These are phyloP conservation scores for Alternaria infectoria DNA, from an alignment of 2,329 filamentous ascomycete species.

Conservation along the genomic window DNA sequence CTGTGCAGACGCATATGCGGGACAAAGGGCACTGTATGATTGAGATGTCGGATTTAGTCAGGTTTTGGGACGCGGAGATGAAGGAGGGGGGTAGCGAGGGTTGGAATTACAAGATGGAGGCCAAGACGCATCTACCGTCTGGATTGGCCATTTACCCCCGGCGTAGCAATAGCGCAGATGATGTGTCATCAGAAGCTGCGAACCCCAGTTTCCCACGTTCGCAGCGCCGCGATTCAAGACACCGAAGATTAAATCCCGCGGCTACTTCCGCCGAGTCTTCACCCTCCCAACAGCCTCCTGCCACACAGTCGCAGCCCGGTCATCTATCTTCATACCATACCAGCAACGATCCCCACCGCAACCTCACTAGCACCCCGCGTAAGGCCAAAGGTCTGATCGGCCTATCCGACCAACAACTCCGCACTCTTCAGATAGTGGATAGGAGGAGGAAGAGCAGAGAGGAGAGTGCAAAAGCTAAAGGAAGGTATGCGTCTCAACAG, in stretches of 20 bases:
- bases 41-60: background rate
- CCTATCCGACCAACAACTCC: background rate
- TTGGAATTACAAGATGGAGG: background rate
- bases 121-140: background rate
- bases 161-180: background rate
- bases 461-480: background rate
- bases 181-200: background rate
- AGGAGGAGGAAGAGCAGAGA: slow-evolving; percentile 3
- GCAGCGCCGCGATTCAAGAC: background rate
- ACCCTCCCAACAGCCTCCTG: background rate
- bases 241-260: background rate
- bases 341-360: background rate
- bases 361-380: background rate
- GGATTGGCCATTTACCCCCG: background rate
- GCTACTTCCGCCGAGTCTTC: background rate
- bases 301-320: background rate
- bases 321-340: background rate
- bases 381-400: background rate
- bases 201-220: background rate
- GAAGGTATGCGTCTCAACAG: background rate
- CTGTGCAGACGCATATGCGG: slow-evolving; percentile 9
- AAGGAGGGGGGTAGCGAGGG: background rate
- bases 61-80: background rate
- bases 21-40: slow-evolving; percentile 5
- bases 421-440: background rate